phyloP scores from a whole-genome alignment of 805 yeast genomes.

The Myxozyma mucilagina region DNA sequence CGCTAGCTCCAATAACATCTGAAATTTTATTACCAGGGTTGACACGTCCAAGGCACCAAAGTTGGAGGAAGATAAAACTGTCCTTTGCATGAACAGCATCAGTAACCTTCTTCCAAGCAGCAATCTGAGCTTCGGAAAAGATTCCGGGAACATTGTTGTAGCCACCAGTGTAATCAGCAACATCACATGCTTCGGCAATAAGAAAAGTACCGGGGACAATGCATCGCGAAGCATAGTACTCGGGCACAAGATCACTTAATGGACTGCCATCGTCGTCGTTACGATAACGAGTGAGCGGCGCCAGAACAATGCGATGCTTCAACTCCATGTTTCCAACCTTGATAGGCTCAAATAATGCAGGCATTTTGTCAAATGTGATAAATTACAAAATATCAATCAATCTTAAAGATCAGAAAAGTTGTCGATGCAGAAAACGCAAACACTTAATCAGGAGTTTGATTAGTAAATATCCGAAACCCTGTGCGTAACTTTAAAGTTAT shows the following conservation, averaged over 20 bases:
- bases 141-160: constrained; percentile 42
- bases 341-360: constrained; percentile 34
- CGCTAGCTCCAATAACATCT: constrained; percentile 44
- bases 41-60: constrained; percentile 51
- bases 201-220: constrained; percentile 55
- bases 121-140: constrained; percentile 80
- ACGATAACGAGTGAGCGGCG: constrained; percentile 55
- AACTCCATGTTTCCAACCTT: constrained; percentile 35
- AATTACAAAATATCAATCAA: no score
- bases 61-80: constrained; percentile 46
- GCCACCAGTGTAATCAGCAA: constrained; percentile 45
- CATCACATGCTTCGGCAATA: constrained; percentile 60
- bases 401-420: no score
- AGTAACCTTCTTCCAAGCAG: constrained; percentile 66
- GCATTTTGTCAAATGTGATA: constrained; percentile 1
- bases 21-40: constrained; percentile 34
- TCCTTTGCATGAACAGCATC: constrained; percentile 50
- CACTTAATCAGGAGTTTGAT: no score
- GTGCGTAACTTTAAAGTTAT: no score
- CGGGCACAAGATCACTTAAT: constrained; percentile 45
- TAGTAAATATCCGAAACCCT: no score
- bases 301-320: constrained; percentile 46
- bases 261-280: constrained; percentile 24
- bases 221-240: constrained; percentile 60
- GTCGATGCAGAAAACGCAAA: no score